Evolutionary conservation across 2,329 filamentous ascomycete genomes (phyloP).

Genomic region (Diaporthe helianthi): DNA sequence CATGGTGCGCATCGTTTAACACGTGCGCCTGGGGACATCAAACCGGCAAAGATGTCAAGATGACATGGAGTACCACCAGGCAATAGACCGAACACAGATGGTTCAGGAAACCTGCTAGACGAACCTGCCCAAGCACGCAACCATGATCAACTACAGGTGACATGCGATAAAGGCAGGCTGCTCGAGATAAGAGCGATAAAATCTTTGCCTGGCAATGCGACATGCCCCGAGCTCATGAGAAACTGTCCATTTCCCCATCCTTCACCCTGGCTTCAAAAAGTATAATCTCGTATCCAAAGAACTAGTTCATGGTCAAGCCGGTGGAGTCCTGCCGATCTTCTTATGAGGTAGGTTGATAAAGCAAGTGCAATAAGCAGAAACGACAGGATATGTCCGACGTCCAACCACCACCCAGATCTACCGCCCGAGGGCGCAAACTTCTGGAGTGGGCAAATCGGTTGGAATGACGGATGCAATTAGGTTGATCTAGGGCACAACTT

Average conservation of each 20-base stretch:
- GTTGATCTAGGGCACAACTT: constrained; percentile 77
- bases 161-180: background rate
- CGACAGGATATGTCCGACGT: constrained; percentile 51
- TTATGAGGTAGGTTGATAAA: background rate
- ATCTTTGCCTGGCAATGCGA: constrained; percentile 8
- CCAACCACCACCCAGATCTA: constrained; percentile 44
- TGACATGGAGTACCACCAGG: constrained; percentile 1
- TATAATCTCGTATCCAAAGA: background rate
- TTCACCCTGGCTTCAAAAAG: background rate
- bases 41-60: background rate
- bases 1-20: background rate
- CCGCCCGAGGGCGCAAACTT: constrained; percentile 52
- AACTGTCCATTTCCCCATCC: background rate
- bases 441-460: constrained; percentile 52
- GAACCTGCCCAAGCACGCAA: background rate
- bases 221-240: background rate
- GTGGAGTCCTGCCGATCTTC: constrained; percentile 13
- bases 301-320: background rate
- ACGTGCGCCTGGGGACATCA: background rate
- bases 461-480: constrained; percentile 75
- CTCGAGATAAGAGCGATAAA: background rate
- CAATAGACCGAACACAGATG: constrained; percentile 15
- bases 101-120: background rate
- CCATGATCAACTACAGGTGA: background rate
- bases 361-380: background rate